These are phyloP conservation scores for Scutellaria minor DNA, from an alignment of 257 asterid genomes.

Conservation along the genomic window DNA sequence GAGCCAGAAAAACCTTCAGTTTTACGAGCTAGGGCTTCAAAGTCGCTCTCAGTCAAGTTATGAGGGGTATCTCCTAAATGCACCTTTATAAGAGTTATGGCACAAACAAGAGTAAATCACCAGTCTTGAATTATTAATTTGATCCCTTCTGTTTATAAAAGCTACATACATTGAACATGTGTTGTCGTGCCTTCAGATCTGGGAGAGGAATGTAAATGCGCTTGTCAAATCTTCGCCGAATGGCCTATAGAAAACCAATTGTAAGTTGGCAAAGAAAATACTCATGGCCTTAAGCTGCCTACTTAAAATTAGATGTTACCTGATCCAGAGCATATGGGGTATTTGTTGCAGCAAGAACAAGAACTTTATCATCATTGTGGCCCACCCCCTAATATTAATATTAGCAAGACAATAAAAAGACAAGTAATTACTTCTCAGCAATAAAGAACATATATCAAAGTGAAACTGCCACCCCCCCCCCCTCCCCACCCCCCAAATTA, in stretches of 20 bases:
- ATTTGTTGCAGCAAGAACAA: slow-evolving; percentile 90
- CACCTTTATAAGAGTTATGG: slow-evolving; percentile 51
- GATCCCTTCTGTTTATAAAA: background rate
- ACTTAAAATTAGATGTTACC: slow-evolving; percentile 47
- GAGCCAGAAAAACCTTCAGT: slow-evolving; percentile 87
- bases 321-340: slow-evolving; percentile 92
- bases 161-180: slow-evolving; percentile 79
- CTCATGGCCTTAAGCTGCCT: background rate
- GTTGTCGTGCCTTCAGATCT: slow-evolving; percentile 85
- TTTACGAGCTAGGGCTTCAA: slow-evolving; percentile 65
- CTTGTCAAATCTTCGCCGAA: slow-evolving; percentile 86
- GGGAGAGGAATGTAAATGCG: slow-evolving; percentile 94
- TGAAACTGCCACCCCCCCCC: background rate
- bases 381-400: slow-evolving; percentile 72
- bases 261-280: background rate
- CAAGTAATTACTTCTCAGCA: background rate
- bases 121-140: background rate
- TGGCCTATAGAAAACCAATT: slow-evolving; percentile 54
- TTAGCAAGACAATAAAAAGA: slow-evolving; percentile 7
- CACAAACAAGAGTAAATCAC: background rate
- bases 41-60: slow-evolving; percentile 69
- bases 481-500: background rate
- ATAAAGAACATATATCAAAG: background rate
- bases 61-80: slow-evolving; percentile 87
- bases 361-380: slow-evolving; percentile 90